Evolutionary conservation across 352 stramenopile species (phyloP), one percentile per base, ranked within the genome.

Genomic region (Globisporangium heterothallicum): DNA sequence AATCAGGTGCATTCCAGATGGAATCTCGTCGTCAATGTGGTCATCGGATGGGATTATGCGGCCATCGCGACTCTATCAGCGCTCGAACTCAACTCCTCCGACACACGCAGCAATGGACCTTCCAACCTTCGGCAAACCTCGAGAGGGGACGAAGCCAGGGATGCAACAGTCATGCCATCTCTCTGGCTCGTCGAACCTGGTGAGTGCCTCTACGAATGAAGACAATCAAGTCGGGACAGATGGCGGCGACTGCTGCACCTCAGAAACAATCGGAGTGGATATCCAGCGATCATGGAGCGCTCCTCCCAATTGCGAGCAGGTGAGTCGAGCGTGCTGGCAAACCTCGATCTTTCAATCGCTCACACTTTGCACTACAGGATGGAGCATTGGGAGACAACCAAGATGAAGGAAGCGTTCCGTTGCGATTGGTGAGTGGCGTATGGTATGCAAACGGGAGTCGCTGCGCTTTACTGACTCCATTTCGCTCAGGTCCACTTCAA

Each of bases 31-130:
- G 19, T 56, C 59, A 24, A 49, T 87, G 21, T 91, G 79, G 79
- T 80, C 79, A 24, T 69, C 74, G 12, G 77, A 84, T 45, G 77
- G 79, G 13, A 64, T 88, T 21, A 55, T 68, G 18, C 71, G 70
- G 41, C 51, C 66, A 1, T 70, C 78, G 22, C 58, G 78, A 42
- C 67, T 89, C 18, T 86, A 82, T 49, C 68, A 75, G 42, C 64
- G 70, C 16, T 72, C 59, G 4, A 76, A 49, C 35, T 64, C 62
- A 9, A 71, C 64, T 6, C 64, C 67, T n/a, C 56, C 63, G 16
- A 58, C 57, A 13, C 53, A 59, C 30, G 53, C 29, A 18, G 27
- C 16, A 29, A 27, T 26, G 6, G 35, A 27, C 14, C 26, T 24
- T 26, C 45, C 34, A 30, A 42, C 1, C 27, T 53, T 47, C 16